These are phyloP conservation scores for Pestalotiopsis sp. DNA, from an alignment of 2,329 filamentous ascomycete genomes.

Conservation along the genomic window DNA sequence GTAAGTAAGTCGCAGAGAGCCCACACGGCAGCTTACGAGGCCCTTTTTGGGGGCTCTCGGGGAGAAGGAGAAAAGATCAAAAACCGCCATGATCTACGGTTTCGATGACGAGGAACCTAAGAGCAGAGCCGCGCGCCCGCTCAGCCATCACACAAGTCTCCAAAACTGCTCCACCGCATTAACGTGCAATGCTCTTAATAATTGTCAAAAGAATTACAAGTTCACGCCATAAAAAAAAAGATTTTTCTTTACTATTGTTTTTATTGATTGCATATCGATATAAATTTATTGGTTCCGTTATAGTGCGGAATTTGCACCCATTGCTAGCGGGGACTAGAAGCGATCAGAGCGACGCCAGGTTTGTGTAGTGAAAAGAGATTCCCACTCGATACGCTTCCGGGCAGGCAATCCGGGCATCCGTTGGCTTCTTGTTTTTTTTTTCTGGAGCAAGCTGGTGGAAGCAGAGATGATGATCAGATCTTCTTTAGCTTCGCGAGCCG, in stretches of 20 bases:
- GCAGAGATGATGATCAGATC: neutral
- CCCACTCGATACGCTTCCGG: neutral
- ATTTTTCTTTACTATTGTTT: neutral
- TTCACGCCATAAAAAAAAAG: neutral
- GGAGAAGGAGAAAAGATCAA: neutral
- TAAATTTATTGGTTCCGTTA: neutral
- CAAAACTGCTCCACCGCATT: constrained; percentile 1
- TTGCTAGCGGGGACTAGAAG: neutral
- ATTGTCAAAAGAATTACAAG: neutral
- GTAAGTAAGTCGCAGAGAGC: neutral
- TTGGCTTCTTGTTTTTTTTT: neutral
- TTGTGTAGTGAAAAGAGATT: neutral
- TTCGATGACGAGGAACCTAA: neutral
- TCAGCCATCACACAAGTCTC: neutral
- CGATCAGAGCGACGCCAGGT: neutral
- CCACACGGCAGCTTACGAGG: neutral
- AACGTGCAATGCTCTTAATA: neutral
- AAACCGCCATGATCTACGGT: neutral
- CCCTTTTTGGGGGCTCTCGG: neutral
- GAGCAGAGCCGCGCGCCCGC: neutral
- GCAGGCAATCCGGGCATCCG: neutral
- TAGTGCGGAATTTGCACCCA: neutral
- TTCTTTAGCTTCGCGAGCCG: constrained; percentile 1
- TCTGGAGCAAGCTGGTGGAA: neutral
- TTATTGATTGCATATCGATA: constrained; percentile 4